phyloP scores from a whole-genome alignment of 148 eudicot species.

The Amaranthus hypochondriacus region DNA sequence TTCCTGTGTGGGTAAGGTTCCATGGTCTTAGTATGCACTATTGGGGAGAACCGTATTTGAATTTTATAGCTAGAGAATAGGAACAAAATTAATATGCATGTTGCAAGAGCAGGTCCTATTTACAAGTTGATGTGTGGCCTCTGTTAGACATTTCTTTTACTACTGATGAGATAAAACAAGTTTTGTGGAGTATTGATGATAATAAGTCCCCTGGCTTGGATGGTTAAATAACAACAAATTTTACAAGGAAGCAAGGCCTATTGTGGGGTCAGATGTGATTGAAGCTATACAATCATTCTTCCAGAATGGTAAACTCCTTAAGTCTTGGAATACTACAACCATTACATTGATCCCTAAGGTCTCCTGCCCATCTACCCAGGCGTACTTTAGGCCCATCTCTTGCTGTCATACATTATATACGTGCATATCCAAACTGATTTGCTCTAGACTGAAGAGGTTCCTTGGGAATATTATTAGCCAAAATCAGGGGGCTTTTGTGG shows the following conservation, averaged over 20 bases:
- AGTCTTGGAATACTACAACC: neutral
- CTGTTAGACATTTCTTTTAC: neutral
- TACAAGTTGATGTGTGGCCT: neutral
- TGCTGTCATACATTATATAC: neutral
- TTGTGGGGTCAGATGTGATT: neutral
- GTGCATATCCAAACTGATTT: neutral
- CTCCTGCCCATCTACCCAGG: neutral
- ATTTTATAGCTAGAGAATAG: neutral
- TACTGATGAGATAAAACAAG: neutral
- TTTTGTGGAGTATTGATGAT: neutral
- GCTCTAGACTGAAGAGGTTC: neutral
- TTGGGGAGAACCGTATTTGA: no score
- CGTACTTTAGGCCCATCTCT: neutral
- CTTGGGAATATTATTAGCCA: neutral
- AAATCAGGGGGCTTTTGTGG: neutral
- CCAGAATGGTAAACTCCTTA: neutral
- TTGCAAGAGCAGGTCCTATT: neutral
- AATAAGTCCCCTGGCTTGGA: neutral
- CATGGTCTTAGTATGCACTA: no score
- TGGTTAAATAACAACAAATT: neutral
- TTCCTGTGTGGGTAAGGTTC: no score
- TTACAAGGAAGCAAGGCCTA: neutral
- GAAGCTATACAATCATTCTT: neutral
- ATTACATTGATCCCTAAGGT: neutral
- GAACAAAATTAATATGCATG: neutral